Percentiles rank a stretch among this genome's conserved stretches.
Conservation (phyloP, 1,284 basidiomycete genomes). For the Trichosporon faecale region DNA sequence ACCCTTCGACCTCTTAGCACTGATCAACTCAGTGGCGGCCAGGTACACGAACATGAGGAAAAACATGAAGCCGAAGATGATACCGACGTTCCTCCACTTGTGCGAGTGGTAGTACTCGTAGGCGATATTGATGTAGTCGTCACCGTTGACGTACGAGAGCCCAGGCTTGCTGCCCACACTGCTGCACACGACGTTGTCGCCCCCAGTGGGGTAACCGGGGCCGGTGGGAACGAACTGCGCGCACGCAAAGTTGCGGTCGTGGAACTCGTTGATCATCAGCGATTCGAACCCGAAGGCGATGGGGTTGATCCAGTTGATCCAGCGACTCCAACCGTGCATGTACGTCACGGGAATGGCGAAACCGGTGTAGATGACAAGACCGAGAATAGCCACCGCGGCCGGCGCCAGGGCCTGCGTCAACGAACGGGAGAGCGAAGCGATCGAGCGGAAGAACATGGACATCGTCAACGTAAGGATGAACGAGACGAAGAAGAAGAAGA, state of each 20-base stretch:
- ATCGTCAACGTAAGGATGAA: conserved; percentile 53
- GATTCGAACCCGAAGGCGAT: conserved; percentile 53
- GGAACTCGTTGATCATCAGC: conserved; percentile 57
- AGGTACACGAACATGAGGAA: conserved; percentile 57
- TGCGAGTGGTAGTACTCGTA: conserved; percentile 64
- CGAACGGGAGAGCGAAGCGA: conserved; percentile 52
- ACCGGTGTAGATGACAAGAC: conserved; percentile 55
- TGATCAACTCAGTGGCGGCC: conserved; percentile 57
- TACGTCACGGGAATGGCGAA: conserved; percentile 51
- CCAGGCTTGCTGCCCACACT: conserved; percentile 53
- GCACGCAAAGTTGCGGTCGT: conserved; percentile 46
- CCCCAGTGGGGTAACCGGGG: conserved; percentile 44
- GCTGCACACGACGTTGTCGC: conserved; percentile 50
- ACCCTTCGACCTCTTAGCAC: conserved; percentile 55
- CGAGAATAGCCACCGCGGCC: conserved; percentile 54
- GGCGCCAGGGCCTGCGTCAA: conserved; percentile 53
- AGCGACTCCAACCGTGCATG: conserved; percentile 54
- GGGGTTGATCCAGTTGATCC: conserved; percentile 57
- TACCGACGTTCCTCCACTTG: conserved; percentile 63
- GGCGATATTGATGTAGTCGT: conserved; percentile 59
- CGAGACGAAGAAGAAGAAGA: conserved; percentile 50
- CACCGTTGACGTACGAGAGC: conserved; percentile 51
- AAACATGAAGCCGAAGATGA: conserved; percentile 59
- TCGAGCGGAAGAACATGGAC: conserved; percentile 56
- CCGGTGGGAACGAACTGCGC: conserved; percentile 47